These are phyloP conservation scores for Cinnamomum micranthum DNA, from an alignment of 164 flowering plant genomes.

Conservation along the genomic window DNA sequence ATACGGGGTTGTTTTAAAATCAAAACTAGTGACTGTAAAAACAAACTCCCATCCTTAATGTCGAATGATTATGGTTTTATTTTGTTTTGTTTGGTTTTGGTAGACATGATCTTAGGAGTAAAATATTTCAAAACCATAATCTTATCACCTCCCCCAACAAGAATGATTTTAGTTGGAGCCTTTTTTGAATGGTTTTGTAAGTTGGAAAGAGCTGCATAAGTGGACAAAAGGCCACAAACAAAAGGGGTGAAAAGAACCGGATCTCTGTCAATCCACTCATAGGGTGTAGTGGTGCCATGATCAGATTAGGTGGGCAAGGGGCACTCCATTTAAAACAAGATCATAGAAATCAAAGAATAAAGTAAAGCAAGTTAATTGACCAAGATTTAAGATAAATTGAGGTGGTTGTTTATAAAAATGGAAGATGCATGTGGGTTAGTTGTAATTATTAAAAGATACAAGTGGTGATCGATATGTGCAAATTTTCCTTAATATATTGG, in stretches of 20 bases:
- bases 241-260: neutral
- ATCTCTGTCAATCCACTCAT: constrained; percentile 4
- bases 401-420: neutral
- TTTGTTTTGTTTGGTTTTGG: constrained; percentile 18
- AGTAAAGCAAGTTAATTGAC: neutral
- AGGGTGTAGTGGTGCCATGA: neutral
- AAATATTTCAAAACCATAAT: constrained; percentile 6
- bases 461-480: neutral
- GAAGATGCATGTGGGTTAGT: neutral
- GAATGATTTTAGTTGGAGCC: constrained; percentile 2
- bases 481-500: neutral
- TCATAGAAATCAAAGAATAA: neutral
- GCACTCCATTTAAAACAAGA: neutral
- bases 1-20: too few relatives aligned
- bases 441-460: neutral
- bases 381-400: too few relatives aligned
- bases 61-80: constrained; percentile 19
- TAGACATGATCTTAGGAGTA: constrained; percentile 5
- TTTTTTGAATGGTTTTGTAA: constrained; percentile 4
- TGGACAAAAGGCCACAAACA: neutral
- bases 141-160: constrained; percentile 15
- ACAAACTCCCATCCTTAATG: constrained; percentile 13
- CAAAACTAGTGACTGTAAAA: constrained; percentile 11
- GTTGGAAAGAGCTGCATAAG: neutral
- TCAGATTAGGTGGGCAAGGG: neutral